phyloP scores from a whole-genome alignment of 1,284 basidiomycete genomes.

The Trichosporon inkin region DNA sequence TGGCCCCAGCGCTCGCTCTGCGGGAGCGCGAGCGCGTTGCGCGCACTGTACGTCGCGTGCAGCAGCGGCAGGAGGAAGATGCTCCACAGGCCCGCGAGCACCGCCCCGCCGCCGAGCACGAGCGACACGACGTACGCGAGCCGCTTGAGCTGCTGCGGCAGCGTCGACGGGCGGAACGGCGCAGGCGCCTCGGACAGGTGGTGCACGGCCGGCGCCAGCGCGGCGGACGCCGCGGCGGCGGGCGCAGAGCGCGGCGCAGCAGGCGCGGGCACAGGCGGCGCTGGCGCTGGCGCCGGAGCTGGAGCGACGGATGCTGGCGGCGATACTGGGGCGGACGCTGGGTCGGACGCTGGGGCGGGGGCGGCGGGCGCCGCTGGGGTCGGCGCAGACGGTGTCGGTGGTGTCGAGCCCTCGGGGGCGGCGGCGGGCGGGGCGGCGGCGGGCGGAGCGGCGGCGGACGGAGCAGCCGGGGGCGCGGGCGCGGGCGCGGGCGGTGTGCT shows the following conservation, averaged over 20 bases:
- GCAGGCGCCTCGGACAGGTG: constrained; percentile 13
- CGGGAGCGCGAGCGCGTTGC: constrained; percentile 39
- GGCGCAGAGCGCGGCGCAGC: background rate
- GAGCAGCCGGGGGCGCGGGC: constrained; percentile 22
- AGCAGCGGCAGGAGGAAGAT: constrained; percentile 45
- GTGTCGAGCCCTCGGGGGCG: background rate
- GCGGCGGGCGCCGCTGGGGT: background rate
- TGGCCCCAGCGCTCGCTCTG: constrained; percentile 30
- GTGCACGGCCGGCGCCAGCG: constrained; percentile 5
- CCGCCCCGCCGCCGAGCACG: constrained; percentile 37
- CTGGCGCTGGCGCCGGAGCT: background rate
- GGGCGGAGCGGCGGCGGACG: constrained; percentile 10
- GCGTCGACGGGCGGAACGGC: constrained; percentile 9
- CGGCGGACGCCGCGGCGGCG: background rate
- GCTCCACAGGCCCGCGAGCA: constrained; percentile 41
- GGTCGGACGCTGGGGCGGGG: background rate
- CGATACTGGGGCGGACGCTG: background rate
- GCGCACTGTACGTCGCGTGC: constrained; percentile 45
- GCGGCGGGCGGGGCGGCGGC: constrained; percentile 11
- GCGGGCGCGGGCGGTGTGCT: constrained; percentile 30
- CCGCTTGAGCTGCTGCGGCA: constrained; percentile 31
- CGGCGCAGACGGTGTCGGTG: background rate
- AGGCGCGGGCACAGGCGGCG: background rate
- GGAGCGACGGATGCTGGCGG: background rate
- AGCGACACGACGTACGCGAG: constrained; percentile 42